Evolutionary conservation across 345 rosid genomes (phyloP).

Genomic region (Fremontodendron californicum): DNA sequence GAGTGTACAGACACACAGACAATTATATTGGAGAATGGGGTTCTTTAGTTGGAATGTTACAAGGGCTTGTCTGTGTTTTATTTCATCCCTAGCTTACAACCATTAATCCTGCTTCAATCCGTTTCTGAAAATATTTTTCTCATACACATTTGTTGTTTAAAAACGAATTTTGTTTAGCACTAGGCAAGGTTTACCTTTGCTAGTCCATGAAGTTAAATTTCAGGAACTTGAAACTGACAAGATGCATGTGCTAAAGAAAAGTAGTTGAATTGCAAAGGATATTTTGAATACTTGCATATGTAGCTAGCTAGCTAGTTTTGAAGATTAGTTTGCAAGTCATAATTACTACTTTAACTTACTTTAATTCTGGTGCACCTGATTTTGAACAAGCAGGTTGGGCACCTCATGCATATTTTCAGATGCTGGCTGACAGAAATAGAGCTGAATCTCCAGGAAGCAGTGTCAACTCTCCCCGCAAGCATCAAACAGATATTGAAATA

Average conservation of each 20-base stretch:
- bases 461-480: slow-evolving; percentile 9
- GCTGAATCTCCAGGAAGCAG: slow-evolving; percentile 15
- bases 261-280: neutral
- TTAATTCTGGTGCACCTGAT: neutral
- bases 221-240: neutral
- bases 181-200: neutral
- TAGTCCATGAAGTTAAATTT: neutral
- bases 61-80: neutral
- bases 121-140: neutral
- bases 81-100: neutral
- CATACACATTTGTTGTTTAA: neutral
- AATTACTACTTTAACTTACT: neutral
- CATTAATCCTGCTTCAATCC: neutral
- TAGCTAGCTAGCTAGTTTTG: neutral
- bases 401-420: slow-evolving; percentile 46
- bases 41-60: neutral
- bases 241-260: neutral
- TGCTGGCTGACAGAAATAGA: slow-evolving; percentile 33
- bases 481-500: neutral
- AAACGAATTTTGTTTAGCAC: no score
- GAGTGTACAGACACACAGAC: no score
- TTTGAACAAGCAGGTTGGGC: slow-evolving; percentile 45
- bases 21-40: neutral
- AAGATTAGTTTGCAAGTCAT: neutral
- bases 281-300: neutral